Evolutionary conservation across 164 flowering plant species (phyloP), one percentile per base, ranked within the genome.

Genomic region (Dillenia suffruticosa): DNA sequence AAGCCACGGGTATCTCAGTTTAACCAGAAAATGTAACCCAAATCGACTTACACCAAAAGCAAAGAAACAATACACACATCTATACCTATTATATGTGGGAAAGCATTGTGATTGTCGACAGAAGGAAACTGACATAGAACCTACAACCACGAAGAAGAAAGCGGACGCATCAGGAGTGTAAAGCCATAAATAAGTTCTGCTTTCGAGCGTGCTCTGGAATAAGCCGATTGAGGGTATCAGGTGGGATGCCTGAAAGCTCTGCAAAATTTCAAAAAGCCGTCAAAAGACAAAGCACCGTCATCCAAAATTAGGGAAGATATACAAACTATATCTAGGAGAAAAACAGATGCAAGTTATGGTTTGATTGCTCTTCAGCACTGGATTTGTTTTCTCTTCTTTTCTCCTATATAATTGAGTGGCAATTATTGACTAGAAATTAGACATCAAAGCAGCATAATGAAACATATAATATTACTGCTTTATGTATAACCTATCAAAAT

Each of bases 141-240:
- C 61, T 48, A 61, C 14, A n/a, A 16, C 24, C 51, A 13, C 51
- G 15, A 52, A 64, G 47, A 43, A 62, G 51, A n/a, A 22, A 10
- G 63, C 55, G 17, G 63, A 44, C 11, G 49, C 16, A 49, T 75
- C 84, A 82, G 57, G 77, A 46, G 77, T 89, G 73, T 76, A 92
- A 74, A 56, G 97, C 97, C 96, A 92, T 92, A 76, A 92, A 92
- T 62, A 85, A 76, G 77, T 89, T 88, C 84, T 92, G 98, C 75
- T 81, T 86, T 49, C 95, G 87, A 46, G 96, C 96, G 69, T 92
- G 92, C 70, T 88, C 96, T 5, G 98, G 98, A 26, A 92, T 82
- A 9, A 92, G 96, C 49, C 88, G 74, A 44, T 74, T 78, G 51
- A 83, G 63, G 15, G 66, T 72, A 10, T 92, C 92, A 10, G 77